phyloP scores from a whole-genome alignment of 352 stramenopile genomes.

The Globisporangium spiculum region DNA sequence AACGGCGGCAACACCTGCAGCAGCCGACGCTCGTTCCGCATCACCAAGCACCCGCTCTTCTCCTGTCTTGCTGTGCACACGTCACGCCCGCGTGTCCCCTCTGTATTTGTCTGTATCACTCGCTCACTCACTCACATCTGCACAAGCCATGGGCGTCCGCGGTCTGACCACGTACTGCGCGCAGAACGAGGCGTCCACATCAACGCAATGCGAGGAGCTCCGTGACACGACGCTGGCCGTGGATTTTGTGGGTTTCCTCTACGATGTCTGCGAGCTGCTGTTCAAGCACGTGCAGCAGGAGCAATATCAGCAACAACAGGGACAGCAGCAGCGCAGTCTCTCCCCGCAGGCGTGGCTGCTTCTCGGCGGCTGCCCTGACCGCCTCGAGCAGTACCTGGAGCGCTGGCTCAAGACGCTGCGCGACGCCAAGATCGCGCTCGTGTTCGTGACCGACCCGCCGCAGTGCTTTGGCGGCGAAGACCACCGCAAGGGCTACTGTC shows the following conservation, averaged over 20 bases:
- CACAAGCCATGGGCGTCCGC: constrained; percentile 52
- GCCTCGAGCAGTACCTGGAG: constrained; percentile 42
- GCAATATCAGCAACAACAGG: constrained; percentile 1
- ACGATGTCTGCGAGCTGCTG: constrained; percentile 62
- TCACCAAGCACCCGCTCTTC: not conserved
- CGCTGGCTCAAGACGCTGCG: constrained; percentile 47
- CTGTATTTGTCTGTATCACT: not conserved
- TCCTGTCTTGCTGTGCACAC: not conserved
- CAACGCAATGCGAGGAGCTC: constrained; percentile 32
- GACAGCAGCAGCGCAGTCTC: constrained; percentile 13
- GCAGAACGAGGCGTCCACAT: constrained; percentile 44
- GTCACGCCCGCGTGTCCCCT: not conserved
- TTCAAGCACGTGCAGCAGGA: constrained; percentile 31
- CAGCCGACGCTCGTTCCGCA: not conserved
- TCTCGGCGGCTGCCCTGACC: constrained; percentile 50
- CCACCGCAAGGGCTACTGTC: constrained; percentile 60
- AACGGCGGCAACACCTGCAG: not conserved
- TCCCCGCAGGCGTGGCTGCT: constrained; percentile 53
- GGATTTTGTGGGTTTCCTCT: constrained; percentile 81
- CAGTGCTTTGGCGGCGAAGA: constrained; percentile 69
- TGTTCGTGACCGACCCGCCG: constrained; percentile 75
- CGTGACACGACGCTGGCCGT: constrained; percentile 72
- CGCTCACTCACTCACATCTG: not conserved
- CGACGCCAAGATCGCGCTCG: constrained; percentile 38
- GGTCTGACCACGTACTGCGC: constrained; percentile 59